Base-by-base conservation (phyloP, 2,329 filamentous ascomycete species). In the Colletotrichum musicola region DNA sequence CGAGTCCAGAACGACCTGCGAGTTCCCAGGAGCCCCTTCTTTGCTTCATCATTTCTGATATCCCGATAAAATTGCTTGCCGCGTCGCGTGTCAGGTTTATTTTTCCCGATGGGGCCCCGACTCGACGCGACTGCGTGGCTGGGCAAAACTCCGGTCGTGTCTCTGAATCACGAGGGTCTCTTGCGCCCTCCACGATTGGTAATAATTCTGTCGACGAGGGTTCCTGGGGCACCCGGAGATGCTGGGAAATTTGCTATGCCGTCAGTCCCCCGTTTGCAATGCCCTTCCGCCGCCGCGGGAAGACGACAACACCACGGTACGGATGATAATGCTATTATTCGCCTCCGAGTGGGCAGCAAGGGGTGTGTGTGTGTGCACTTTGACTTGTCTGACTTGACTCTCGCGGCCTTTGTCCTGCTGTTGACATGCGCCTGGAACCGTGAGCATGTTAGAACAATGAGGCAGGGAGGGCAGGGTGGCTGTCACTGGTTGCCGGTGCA, bases 21-120 rank as follows among this genome's bases (percentile, higher is more conserved):
- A 13, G 20, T 22, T 57, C 25, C 51, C 38, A 40, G 44, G 51
- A 22, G n/a, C 22, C 40, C 38, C 30, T 54, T 51, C 25, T 55
- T 49, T 47, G 13, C 46, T 38, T n/a, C 14, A 49, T 42, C 46
- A 30, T 42, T 58, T 27, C 44, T 14, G 14, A 18, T 38, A 16
- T 58, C 18, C 30, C 30, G 42, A 54, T n/a, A 27, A 65, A 27
- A 27, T 25, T 66, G 44, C 22, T 25, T 66, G 62, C 50, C 62
- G 49, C 54, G 49, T 65, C 62, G 62, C 50, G 66, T 69, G 50
- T 66, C 66, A 66, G 66, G 49, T 69, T 61, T 27, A 69, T 60
- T 53, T 40, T 22, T 13, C 42, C 16, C 10, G 25, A 30, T 44
- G 35, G 25, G n/a, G 27, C 44, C 18, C 14, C 44, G 9, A 42